Evolutionary conservation across 2,329 filamentous ascomycete species (phyloP).

Genomic region (Pseudogymnoascus sp.): DNA sequence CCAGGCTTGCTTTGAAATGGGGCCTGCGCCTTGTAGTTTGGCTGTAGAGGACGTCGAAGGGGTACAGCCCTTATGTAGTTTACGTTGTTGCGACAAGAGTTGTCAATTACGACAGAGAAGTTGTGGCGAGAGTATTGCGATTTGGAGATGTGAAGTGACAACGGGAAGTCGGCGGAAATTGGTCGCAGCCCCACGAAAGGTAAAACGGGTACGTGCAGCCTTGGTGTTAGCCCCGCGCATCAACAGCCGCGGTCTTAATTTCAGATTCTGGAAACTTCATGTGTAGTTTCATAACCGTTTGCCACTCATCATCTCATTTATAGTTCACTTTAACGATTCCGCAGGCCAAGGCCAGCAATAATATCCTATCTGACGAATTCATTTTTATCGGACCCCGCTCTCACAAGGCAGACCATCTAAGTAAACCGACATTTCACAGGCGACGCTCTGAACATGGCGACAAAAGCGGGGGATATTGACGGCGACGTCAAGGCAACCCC

Average conservation of each 20-base stretch:
- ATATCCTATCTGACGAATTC: background rate
- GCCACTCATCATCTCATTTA: background rate
- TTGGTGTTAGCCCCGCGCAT: conserved; percentile 5
- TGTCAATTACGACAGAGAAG: background rate
- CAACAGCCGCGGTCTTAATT: conserved; percentile 7
- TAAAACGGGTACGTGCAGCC: conserved; percentile 3
- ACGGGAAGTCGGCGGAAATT: conserved; percentile 9
- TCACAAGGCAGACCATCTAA: background rate
- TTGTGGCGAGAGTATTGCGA: background rate
- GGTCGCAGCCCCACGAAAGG: conserved; percentile 7
- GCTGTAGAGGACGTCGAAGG: background rate
- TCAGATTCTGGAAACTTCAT: background rate
- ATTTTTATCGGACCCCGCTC: background rate
- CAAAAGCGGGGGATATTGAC: background rate
- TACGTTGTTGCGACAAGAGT: background rate
- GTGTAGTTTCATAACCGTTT: background rate
- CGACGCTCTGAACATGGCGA: background rate
- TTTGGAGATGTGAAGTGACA: conserved; percentile 5
- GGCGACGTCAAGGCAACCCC: conserved; percentile 2
- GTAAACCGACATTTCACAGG: background rate
- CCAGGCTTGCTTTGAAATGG: background rate
- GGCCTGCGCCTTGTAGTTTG: background rate
- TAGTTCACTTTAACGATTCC: background rate
- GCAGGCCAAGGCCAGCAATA: background rate
- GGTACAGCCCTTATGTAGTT: background rate